Conservation (phyloP, 192 early-diverging fungal species). For the Mortierella antarctica region DNA sequence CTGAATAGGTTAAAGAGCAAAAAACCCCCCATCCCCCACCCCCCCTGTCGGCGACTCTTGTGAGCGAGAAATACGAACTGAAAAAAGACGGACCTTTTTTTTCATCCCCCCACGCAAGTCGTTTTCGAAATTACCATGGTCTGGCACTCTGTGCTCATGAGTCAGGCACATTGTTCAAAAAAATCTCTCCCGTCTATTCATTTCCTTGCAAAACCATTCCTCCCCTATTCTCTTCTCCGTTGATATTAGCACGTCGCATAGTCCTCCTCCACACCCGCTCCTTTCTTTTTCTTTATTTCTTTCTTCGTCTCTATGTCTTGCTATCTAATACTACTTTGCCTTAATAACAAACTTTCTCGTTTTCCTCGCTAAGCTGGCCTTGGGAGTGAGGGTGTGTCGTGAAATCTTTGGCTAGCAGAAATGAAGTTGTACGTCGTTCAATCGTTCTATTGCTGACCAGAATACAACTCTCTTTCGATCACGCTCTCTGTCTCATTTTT, state of each 20-base stretch:
- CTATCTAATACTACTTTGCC: conserved; percentile 14
- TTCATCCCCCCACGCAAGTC: conserved; percentile 1
- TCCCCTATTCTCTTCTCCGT: not conserved
- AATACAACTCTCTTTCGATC: not conserved
- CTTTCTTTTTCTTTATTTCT: conserved; percentile 7
- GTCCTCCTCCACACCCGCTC: not conserved
- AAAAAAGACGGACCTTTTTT: not conserved
- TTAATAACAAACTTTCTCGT: not conserved
- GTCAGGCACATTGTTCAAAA: not conserved
- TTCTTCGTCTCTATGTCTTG: not conserved
- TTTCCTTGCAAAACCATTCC: not conserved
- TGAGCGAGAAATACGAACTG: no score
- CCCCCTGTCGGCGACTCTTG: no score
- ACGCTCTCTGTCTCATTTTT: not conserved
- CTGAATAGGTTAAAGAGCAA: no score
- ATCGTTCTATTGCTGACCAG: no score
- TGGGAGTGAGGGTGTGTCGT: no score
- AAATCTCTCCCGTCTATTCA: not conserved
- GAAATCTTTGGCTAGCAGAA: no score
- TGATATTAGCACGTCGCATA: not conserved
- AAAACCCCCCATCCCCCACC: no score
- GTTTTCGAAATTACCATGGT: not conserved
- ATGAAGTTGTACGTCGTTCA: no score
- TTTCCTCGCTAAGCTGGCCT: not conserved
- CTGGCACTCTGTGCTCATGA: not conserved